Conservation (phyloP, 1,284 basidiomycete species). For the Puccinia coronata region DNA sequence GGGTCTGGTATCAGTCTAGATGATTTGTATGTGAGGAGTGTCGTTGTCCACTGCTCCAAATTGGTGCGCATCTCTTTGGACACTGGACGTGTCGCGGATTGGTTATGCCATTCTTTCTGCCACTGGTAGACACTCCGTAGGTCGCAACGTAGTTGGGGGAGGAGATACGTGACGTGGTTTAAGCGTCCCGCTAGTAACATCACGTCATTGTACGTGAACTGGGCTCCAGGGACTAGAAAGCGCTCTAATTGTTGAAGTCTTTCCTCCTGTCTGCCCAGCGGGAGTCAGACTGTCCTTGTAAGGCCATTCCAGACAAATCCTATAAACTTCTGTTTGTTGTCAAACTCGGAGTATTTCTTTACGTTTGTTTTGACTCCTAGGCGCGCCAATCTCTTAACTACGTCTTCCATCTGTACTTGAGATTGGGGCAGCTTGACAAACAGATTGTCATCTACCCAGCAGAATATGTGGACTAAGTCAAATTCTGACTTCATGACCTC, state of each 20-base stretch:
- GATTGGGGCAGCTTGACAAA: not conserved
- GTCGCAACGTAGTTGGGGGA: not conserved
- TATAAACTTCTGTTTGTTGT: not conserved
- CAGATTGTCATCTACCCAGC: conserved; percentile 22
- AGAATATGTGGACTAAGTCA: not conserved
- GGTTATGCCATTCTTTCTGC: not conserved
- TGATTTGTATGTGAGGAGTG: not conserved
- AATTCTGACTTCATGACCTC: not conserved
- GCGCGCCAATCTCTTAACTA: not conserved
- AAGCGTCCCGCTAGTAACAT: not conserved
- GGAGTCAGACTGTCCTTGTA: not conserved
- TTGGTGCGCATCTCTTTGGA: not conserved
- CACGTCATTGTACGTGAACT: not conserved
- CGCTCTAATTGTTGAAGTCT: not conserved
- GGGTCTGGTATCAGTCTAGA: not conserved
- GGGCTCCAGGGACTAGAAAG: no score
- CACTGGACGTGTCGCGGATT: not conserved
- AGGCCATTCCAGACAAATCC: not conserved
- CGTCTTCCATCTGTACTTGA: not conserved
- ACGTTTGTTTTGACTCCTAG: not conserved
- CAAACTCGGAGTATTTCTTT: not conserved
- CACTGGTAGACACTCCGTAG: not conserved
- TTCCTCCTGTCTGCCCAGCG: not conserved
- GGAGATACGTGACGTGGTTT: not conserved
- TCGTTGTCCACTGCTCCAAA: not conserved